These are phyloP conservation scores for Mycena capillaripes DNA, from an alignment of 768 basidiomycete species.

Conservation along the genomic window DNA sequence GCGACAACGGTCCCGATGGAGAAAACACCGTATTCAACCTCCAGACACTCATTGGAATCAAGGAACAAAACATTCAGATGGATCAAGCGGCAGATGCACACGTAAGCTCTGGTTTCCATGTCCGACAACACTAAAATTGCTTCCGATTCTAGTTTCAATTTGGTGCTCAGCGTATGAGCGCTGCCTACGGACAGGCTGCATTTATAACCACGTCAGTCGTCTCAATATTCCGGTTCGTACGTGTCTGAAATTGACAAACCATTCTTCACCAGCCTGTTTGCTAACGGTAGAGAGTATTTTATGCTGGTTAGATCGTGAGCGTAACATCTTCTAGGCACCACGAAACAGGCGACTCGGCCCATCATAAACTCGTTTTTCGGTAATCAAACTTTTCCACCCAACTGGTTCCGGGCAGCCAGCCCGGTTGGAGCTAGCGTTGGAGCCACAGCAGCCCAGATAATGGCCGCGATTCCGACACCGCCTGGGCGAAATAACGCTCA, in stretches of 20 bases:
- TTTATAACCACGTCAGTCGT: constrained; percentile 16
- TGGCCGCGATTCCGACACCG: not conserved
- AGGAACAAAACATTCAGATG: constrained; percentile 30
- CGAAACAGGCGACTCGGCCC: constrained; percentile 27
- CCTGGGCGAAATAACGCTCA: constrained; percentile 33
- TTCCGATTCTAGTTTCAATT: constrained; percentile 25
- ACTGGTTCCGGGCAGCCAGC: too few relatives aligned
- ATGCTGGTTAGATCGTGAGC: not conserved
- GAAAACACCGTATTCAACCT: constrained; percentile 37
- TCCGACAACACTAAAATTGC: not conserved
- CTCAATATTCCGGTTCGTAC: not conserved
- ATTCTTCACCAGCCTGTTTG: constrained; percentile 22
- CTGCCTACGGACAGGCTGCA: constrained; percentile 16
- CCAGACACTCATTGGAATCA: constrained; percentile 27
- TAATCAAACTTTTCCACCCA: constrained; percentile 30
- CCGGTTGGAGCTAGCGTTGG: constrained; percentile 20
- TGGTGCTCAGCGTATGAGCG: constrained; percentile 17
- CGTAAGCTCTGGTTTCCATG: not conserved
- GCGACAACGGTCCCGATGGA: constrained; percentile 28
- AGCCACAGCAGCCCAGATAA: not conserved
- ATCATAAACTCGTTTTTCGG: constrained; percentile 31
- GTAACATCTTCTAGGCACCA: constrained; percentile 23
- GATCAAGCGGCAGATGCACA: constrained; percentile 30
- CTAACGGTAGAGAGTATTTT: constrained; percentile 19
- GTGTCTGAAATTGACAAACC: not conserved